Evolutionary conservation across 768 basidiomycete genomes (phyloP).

Genomic region (Lactifluus echinatus): DNA sequence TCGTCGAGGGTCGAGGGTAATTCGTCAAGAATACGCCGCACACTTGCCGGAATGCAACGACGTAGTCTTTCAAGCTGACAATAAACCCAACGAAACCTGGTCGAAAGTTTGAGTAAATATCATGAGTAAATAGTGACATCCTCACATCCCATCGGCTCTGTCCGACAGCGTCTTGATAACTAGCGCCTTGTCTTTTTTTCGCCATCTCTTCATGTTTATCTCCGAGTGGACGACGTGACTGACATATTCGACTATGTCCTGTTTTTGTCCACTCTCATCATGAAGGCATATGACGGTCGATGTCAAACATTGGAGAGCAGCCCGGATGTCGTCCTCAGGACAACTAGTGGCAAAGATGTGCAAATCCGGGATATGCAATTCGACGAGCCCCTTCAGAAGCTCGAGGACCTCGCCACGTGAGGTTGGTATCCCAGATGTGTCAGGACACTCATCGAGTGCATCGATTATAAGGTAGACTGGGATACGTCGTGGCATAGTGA

Average conservation of each 20-base stretch:
- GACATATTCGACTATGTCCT: not conserved
- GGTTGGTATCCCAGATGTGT: not conserved
- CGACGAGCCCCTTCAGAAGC: not conserved
- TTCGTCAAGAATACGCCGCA: not conserved
- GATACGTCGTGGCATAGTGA: not conserved
- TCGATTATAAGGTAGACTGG: not conserved
- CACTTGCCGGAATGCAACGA: not conserved
- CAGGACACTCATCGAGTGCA: not conserved
- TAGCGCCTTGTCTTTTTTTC: not conserved
- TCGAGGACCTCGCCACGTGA: not conserved
- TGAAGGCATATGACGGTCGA: not conserved
- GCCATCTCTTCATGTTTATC: not conserved
- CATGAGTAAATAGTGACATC: not conserved
- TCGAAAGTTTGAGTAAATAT: not conserved
- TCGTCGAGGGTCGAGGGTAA: not conserved
- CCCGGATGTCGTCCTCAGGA: not conserved
- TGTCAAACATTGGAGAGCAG: not conserved
- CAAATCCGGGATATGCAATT: not conserved
- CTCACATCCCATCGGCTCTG: not conserved
- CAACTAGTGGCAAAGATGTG: not conserved
- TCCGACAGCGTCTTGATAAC: not conserved
- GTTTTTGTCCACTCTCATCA: not conserved
- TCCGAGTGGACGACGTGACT: not conserved
- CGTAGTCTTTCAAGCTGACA: not conserved
- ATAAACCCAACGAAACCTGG: not conserved